Evolutionary conservation across 495 filamentous ascomycete species (phyloP), one percentile per base, ranked within the genome.

Genomic region (Lentithecium fluviatile): DNA sequence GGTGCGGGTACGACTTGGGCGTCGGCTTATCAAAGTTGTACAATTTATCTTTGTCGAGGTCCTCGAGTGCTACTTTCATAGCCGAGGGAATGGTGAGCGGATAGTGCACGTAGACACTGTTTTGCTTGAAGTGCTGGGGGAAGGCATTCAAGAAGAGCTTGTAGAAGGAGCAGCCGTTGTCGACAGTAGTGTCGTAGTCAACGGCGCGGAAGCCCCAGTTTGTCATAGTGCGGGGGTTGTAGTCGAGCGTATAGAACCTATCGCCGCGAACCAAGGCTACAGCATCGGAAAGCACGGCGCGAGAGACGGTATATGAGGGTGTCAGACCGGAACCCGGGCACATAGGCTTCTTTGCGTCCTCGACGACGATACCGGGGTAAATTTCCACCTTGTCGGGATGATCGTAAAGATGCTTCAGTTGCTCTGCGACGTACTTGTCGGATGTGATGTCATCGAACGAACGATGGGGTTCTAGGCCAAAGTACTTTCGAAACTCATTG

Each of bases 401-500:
- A 48, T 90, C 87, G 69, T 95, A 95, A 26, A 95, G 77, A 53
- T 86, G 81, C 48, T 81, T 83, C 11, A 95, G 81, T 51, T 86
- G 79, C 19, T 88, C 80, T 11, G 84, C 82, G 26, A 95, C 83
- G n/a, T 82, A 80, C 6, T 83, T 84, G 68, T 96, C 85, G 0
- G 83, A 78, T 67, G 91, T 96, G 77, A 96, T 95, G 55, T 90
- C 87, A 60, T 92, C 87, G 54, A 96, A 96, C 0, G 80, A 87
- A 64, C 85, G 78, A 68, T 95, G 83, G 0, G 84, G 83, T 58
- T 84, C 81, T 17, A 96, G 75, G 10, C 83, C 85, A 66, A 95
- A 93, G 76, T 88, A 89, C 62, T 84, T 79, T 36, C 91, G 79
- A 76, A 96, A 92, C 71, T 96, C 91, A 71, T 96, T 96, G 52